Conservation (phyloP, 495 filamentous ascomycete species). For the Apiosordaria backusii region DNA sequence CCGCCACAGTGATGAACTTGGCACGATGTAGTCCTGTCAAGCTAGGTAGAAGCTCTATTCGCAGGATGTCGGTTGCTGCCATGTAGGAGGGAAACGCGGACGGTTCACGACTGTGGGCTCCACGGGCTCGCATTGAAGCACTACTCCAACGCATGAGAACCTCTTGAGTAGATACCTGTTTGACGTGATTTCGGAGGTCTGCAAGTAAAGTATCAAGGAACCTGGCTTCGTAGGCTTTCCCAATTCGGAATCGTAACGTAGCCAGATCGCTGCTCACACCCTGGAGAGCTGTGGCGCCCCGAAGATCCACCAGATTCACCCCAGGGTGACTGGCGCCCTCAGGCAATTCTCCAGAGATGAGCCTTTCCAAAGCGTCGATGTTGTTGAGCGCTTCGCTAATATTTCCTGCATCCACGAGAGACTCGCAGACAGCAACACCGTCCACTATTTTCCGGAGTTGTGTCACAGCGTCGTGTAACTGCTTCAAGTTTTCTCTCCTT, state of each 20-base stretch:
- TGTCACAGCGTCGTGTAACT: conserved; percentile 74
- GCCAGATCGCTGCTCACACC: conserved; percentile 73
- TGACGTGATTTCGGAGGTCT: conserved; percentile 80
- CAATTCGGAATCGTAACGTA: conserved; percentile 72
- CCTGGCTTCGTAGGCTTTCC: conserved; percentile 76
- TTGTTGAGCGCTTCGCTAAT: conserved; percentile 73
- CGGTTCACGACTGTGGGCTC: conserved; percentile 60
- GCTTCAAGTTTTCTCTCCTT: conserved; percentile 77
- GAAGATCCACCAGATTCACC: conserved; percentile 60
- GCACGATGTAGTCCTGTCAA: conserved; percentile 77
- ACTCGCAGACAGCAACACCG: conserved; percentile 71
- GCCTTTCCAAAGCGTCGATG: conserved; percentile 69
- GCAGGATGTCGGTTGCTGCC: conserved; percentile 61
- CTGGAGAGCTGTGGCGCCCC: conserved; percentile 73
- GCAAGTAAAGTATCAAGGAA: conserved; percentile 75
- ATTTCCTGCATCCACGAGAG: conserved; percentile 73
- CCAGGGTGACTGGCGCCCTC: conserved; percentile 14
- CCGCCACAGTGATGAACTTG: conserved; percentile 71
- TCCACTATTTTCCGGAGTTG: conserved; percentile 79
- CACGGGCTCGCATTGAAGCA: conserved; percentile 52
- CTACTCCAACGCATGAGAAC: conserved; percentile 74
- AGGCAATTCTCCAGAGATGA: conserved; percentile 65
- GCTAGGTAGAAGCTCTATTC: conserved; percentile 60
- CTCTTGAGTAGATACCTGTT: conserved; percentile 62
- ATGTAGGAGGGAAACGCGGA: conserved; percentile 73